Conservation (phyloP, 352 stramenopile genomes). For the Peronospora farinosa region DNA sequence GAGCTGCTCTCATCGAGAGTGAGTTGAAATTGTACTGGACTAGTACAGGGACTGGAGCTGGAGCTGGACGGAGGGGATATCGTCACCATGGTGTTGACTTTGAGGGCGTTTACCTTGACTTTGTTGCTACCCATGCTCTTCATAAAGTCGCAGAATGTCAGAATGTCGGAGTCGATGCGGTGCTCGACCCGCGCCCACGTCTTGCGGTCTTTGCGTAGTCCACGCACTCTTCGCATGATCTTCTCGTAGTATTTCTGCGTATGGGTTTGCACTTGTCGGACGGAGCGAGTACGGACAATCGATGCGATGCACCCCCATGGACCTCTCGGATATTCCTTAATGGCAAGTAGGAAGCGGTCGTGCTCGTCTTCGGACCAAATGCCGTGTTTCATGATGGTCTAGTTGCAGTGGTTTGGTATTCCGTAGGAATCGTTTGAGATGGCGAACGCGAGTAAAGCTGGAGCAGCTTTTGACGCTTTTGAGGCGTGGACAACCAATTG, state of each 20-base stretch:
- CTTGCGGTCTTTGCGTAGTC: constrained; percentile 54
- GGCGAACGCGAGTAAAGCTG: constrained; percentile 10
- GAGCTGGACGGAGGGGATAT: constrained; percentile 22
- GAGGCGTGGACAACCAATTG: constrained; percentile 16
- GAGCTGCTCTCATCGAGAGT: constrained; percentile 11
- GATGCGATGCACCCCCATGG: constrained; percentile 42
- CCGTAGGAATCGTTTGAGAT: constrained; percentile 3
- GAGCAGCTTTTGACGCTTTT: constrained; percentile 7
- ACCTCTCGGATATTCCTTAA: constrained; percentile 39
- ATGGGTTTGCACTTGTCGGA: constrained; percentile 63
- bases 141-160: constrained; percentile 47
- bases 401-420: constrained; percentile 9
- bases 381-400: constrained; percentile 29
- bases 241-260: constrained; percentile 72
- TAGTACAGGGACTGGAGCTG: constrained; percentile 25
- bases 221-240: constrained; percentile 51
- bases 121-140: constrained; percentile 29
- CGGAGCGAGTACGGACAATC: constrained; percentile 38
- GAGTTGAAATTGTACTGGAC: constrained; percentile 15
- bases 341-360: constrained; percentile 46
- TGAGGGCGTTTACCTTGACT: constrained; percentile 21
- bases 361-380: constrained; percentile 59
- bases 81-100: constrained; percentile 8
- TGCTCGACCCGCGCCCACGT: constrained; percentile 46
- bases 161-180: constrained; percentile 48